Evolutionary conservation across 352 stramenopile genomes (phyloP), one percentile per base, ranked within the genome.

Genomic region (Globisporangium radiosum): DNA sequence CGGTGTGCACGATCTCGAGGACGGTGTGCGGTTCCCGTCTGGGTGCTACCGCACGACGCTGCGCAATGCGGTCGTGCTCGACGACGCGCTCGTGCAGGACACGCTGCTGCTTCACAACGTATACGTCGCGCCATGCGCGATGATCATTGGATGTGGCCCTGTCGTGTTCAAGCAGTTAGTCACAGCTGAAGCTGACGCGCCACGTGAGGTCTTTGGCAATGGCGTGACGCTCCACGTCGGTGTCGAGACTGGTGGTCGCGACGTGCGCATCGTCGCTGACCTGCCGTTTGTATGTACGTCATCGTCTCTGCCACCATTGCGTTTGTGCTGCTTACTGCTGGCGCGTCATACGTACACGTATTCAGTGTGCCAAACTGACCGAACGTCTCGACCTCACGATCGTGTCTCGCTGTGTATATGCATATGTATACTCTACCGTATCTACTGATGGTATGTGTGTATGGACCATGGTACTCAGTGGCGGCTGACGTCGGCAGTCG

Each of bases 31-130:
- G 2, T 82, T 95, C 42, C 56, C 59, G 14, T 72, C 72, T 5
- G 85, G 85, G 7, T 75, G 83, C 56, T 93, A 88, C 68, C 84
- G 80, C 56, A 75, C 83, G 45, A 79, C 73, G 47, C 62, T 95
- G 36, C 71, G 71, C 53, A 67, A 93, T 49, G 72, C 57, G 0
- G 63, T 88, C 19, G 65, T 92, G n/a, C 64, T 90, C 37, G 78
- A 93, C 60, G 66, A 93, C 43, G 80, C 80, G 19, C 75, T 95
- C 45, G 81, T 95, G 57, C 71, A 75, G 59, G 75, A 92, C 72
- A 89, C 76, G 36, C 59, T 78, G 13, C 73, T 83, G 55, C 67
- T 93, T 3, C 64, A 66, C 48, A 59, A 73, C 38, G 68, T 78
- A 38, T 59, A 90, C 14, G 69, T 92, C 14, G 68, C 83, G 49